A percentile compares a stretch with the other conserved stretches of the same genome.
Evolutionary conservation across 2,329 filamentous ascomycete genomes (phyloP).

Genomic region (Aureobasidium sp.): DNA sequence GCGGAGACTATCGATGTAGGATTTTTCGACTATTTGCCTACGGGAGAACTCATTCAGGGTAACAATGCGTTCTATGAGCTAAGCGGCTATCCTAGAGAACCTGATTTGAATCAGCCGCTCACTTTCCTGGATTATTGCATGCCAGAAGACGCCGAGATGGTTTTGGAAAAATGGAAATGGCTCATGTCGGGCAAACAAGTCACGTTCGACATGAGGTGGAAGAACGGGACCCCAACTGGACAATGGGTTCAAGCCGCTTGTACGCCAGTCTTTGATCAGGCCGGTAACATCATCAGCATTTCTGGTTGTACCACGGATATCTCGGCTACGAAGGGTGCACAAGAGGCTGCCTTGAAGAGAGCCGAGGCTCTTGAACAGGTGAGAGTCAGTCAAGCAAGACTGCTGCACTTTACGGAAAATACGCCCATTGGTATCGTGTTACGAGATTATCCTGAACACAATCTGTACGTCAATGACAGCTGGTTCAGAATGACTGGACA

Average conservation of each 20-base stretch:
- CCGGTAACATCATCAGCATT: slow-evolving; percentile 19
- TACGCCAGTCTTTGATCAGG: slow-evolving; percentile 19
- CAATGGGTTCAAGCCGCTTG: slow-evolving; percentile 22
- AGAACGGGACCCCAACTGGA: slow-evolving; percentile 17
- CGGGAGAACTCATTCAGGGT: background rate
- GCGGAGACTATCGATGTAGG: background rate
- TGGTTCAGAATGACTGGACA: background rate
- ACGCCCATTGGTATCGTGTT: background rate
- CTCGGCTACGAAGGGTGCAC: background rate
- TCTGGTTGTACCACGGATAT: slow-evolving; percentile 24
- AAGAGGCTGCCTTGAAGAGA: background rate
- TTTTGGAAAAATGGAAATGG: background rate
- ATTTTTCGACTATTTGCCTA: background rate
- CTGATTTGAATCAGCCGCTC: background rate
- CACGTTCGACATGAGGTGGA: background rate
- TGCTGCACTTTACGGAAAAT: background rate
- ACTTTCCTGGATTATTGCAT: background rate
- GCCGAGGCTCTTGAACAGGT: background rate
- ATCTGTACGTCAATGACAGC: background rate
- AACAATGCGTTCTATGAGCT: background rate
- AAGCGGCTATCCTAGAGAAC: background rate
- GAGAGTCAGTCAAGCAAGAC: background rate
- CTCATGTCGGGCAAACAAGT: background rate
- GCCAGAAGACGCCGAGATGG: background rate
- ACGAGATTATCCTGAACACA: no score